phyloP scores from a whole-genome alignment of 1,284 basidiomycete species.

The Ceratobasidium sp. region DNA sequence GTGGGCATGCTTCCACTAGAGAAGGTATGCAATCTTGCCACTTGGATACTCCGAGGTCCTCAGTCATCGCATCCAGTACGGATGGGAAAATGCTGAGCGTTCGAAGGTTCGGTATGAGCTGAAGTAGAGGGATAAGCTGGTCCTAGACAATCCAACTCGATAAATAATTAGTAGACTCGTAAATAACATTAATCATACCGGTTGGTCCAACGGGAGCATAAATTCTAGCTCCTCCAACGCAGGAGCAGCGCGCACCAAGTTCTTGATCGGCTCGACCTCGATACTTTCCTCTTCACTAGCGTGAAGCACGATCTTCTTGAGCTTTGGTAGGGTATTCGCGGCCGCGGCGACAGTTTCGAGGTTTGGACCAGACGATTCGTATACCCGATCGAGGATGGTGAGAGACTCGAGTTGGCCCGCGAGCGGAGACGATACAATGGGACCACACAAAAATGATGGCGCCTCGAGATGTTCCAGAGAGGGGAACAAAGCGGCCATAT shows the following conservation, averaged over 20 bases:
- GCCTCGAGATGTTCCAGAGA: constrained; percentile 22
- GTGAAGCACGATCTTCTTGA: neutral
- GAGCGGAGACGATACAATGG: neutral
- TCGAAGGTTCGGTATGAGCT: too few relatives aligned
- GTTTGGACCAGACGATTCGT: neutral
- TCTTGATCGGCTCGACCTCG: neutral
- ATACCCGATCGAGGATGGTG: neutral
- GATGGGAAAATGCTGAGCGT: too few relatives aligned
- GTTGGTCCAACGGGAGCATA: too few relatives aligned
- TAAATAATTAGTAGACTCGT: too few relatives aligned
- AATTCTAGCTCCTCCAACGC: constrained; percentile 6
- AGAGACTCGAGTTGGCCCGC: constrained; percentile 1
- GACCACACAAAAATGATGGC: constrained; percentile 10
- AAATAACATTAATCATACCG: too few relatives aligned
- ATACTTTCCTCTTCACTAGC: too few relatives aligned
- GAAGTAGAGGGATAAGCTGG: too few relatives aligned
- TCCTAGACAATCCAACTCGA: too few relatives aligned
- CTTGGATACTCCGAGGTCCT: too few relatives aligned
- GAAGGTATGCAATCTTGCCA: too few relatives aligned
- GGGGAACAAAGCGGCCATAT: constrained; percentile 4
- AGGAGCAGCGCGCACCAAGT: neutral
- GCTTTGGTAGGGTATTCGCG: neutral
- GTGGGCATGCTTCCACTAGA: too few relatives aligned
- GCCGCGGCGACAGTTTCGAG: neutral
- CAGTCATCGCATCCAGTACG: too few relatives aligned